phyloP scores from a whole-genome alignment of 2,329 filamentous ascomycete species.

The Sarocladiaceae sp. region DNA sequence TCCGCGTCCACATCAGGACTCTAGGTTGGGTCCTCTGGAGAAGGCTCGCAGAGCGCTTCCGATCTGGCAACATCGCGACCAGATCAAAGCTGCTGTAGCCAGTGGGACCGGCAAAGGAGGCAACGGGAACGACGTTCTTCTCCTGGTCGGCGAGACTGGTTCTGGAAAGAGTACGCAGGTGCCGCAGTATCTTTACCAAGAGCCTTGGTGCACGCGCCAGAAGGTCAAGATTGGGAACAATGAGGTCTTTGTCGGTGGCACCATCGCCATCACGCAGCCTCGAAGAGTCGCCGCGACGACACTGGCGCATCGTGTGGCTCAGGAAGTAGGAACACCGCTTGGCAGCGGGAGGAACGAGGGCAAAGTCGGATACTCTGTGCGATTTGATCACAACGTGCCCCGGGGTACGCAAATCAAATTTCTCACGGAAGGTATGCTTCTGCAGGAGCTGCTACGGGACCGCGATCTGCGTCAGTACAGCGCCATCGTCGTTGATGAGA shows the following conservation, averaged over 20 bases:
- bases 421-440: slow-evolving; percentile 89
- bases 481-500: slow-evolving; percentile 88
- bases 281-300: slow-evolving; percentile 90
- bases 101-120: too few relatives aligned
- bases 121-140: slow-evolving; percentile 56
- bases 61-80: slow-evolving; percentile 68
- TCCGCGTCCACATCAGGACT: slow-evolving; percentile 9
- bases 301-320: slow-evolving; percentile 78
- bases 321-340: slow-evolving; percentile 59
- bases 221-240: slow-evolving; percentile 42
- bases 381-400: slow-evolving; percentile 85
- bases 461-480: slow-evolving; percentile 79
- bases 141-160: slow-evolving; percentile 89
- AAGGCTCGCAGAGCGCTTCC: slow-evolving; percentile 62
- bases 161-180: slow-evolving; percentile 97
- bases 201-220: slow-evolving; percentile 69
- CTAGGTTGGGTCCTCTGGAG: slow-evolving; percentile 27
- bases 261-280: slow-evolving; percentile 91
- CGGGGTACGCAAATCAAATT: slow-evolving; percentile 84
- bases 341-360: slow-evolving; percentile 34
- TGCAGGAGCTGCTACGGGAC: slow-evolving; percentile 88
- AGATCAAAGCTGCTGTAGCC: slow-evolving; percentile 62
- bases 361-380: slow-evolving; percentile 83
- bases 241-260: slow-evolving; percentile 59
- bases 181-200: slow-evolving; percentile 75